Base-by-base conservation (phyloP, 2,329 filamentous ascomycete genomes). In the Mycosphaerella sp. region DNA sequence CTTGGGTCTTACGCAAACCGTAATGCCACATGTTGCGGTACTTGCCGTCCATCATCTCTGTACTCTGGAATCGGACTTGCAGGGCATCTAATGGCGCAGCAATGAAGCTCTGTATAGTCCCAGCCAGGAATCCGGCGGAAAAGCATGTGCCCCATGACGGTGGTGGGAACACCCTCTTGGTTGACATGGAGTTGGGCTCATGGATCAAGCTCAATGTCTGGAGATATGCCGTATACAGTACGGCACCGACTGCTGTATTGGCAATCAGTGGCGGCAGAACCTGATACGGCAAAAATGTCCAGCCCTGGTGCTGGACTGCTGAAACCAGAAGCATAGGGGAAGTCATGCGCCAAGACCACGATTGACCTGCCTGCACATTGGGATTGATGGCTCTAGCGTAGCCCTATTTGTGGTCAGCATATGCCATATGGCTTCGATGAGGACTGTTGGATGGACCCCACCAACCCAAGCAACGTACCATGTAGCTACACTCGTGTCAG, bases 51-150 rank as follows among this genome's bases (percentile, higher is more conserved):
- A 80, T 69, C 57, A 81, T 76, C 54, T 83, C 80, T 51, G 72
- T 72, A 28, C 78, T 78, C 60, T 86, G 83, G 67, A 86, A 89
- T 7, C 86, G 77, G 4, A 84, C 82, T 62, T 88, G 85, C 2
- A 90, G 78, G 0, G 86, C 86, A 58, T 90, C 86, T 6, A 89
- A 73, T 0, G 86, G 86, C 0, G 86, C 86, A 0, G 86, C 86
- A 8, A 89, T 66, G 13, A 89, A 63, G 54, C 83, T 87, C 68
- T 89, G 86, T 1, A 89, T 67, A 1, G 74, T 74, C 0, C 86
- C 86, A 0, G 85, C 86, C 0, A 85, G 68, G 32, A 87, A 75
- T 0, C 86, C 86, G 0, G 86, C 86, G 0, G 80, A 72, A 51
- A 89, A 86, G 2, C 85, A 87, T 34, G 83, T 76, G 0, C 63